Conservation (phyloP, 495 filamentous ascomycete species). For the Astrocystis sublimbata region DNA sequence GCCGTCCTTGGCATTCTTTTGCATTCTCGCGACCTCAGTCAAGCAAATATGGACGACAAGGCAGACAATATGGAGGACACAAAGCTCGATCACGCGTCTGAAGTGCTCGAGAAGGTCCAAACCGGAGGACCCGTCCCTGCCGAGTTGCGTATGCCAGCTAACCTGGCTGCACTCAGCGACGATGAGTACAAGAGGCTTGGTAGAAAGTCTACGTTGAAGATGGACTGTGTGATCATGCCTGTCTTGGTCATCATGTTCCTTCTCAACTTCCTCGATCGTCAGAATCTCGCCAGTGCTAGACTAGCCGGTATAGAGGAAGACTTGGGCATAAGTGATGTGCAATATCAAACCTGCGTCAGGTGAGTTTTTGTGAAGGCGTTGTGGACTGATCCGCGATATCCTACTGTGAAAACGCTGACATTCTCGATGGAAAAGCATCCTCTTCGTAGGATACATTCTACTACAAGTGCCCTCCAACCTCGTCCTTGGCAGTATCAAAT, state of each 20-base stretch:
- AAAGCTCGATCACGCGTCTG: neutral
- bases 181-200: slow-evolving; percentile 21
- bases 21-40: neutral
- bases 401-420: too few relatives aligned
- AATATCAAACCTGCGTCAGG: too few relatives aligned
- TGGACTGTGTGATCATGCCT: slow-evolving; percentile 26
- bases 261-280: slow-evolving; percentile 30
- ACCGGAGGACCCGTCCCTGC: neutral
- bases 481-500: slow-evolving; percentile 23
- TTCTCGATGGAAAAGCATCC: slow-evolving; percentile 35
- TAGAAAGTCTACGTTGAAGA: slow-evolving; percentile 23
- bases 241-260: slow-evolving; percentile 24
- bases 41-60: too few relatives aligned
- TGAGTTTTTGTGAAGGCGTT: too few relatives aligned
- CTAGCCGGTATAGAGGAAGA: slow-evolving; percentile 27
- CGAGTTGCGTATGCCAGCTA: slow-evolving; percentile 20
- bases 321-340: slow-evolving; percentile 19
- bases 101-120: neutral
- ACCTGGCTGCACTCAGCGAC: slow-evolving; percentile 24
- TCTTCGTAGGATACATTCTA: slow-evolving; percentile 52
- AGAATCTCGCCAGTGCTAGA: slow-evolving; percentile 25
- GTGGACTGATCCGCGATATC: too few relatives aligned
- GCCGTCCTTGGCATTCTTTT: neutral
- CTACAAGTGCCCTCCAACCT: slow-evolving; percentile 27
- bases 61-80: neutral